Evolutionary conservation across 768 basidiomycete species (phyloP), one percentile per base, ranked within the genome.

Genomic region (Leccinum barrowsii): DNA sequence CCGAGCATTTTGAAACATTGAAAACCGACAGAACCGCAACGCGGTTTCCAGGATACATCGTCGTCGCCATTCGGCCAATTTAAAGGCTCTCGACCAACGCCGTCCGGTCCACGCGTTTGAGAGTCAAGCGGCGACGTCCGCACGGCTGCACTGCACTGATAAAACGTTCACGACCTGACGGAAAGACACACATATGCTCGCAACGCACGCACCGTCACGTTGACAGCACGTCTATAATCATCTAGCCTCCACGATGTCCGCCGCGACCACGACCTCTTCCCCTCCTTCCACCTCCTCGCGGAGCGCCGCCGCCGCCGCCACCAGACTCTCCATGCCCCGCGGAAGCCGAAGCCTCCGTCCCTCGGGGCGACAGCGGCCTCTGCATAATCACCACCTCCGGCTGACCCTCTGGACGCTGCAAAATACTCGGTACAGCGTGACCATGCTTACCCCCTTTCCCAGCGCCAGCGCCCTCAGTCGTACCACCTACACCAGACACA

Each of bases 181-280:
- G 7, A 42, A 42, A 40, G 17, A n/a, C 17, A 40, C 17, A 7
- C 17, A 40, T 40, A 40, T 37, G 7, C 40, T 42, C 46, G 46
- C 22, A 12, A 64, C 17, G 34, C 35, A 56, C 58, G 22, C 46
- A 57, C 56, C 17, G 2, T 40, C 8, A n/a, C 7, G 17, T 1
- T 40, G 37, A 40, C 40, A 42, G 10, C 40, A 42, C 40, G 4
- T 3, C 32, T 12, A 19, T 11, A 17, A 37, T 5, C 19, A 19
- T 40, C 49, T 65, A 73, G 13, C 67, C 68, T 5, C 73, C 70
- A 17, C 73, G 72, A 4, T 65, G 54, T 5, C 62, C 71, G 21
- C 75, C 67, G 2, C 75, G 63, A n/a, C 72, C 68, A n/a, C 69
- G 60, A 1, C 71, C 72, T 32, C 74, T 68, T 0, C 70, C 73